These are phyloP conservation scores for Batrachochytrium dendrobatidis DNA, from an alignment of 371 early-diverging fungal genomes.

Conservation along the genomic window DNA sequence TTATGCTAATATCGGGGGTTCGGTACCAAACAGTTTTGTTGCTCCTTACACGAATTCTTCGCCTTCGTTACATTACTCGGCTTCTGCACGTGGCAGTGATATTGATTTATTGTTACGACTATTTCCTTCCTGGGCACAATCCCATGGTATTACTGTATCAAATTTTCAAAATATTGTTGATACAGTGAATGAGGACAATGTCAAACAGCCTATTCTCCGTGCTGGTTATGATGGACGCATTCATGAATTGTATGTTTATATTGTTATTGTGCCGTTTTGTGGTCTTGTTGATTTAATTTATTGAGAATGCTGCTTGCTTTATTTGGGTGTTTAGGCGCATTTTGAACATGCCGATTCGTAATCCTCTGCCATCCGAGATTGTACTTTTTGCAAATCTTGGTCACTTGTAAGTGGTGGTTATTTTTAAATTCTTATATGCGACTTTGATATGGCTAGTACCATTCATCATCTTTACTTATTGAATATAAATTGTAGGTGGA, in stretches of 20 bases:
- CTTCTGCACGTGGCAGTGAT: not conserved
- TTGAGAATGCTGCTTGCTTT: not conserved
- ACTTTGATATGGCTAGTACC: too few species aligned
- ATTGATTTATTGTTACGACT: slow-evolving; percentile 5
- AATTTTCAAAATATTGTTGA: not conserved
- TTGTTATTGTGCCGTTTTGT: not conserved
- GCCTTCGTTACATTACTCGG: not conserved
- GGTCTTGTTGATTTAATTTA: not conserved
- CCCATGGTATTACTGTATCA: not conserved
- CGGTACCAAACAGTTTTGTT: not conserved
- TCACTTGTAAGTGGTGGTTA: too few species aligned
- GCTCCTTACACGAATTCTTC: not conserved
- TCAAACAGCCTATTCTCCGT: not conserved
- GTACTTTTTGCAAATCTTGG: too few species aligned
- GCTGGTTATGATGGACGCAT: not conserved
- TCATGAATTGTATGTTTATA: not conserved
- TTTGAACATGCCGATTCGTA: not conserved
- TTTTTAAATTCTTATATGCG: too few species aligned
- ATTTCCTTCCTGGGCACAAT: not conserved
- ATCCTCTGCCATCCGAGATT: too few species aligned
- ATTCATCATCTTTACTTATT: too few species aligned
- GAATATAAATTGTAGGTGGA: not conserved
- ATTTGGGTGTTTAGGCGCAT: not conserved
- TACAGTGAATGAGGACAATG: not conserved
- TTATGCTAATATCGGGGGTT: too few species aligned